A percentile compares a stretch with the other conserved stretches of the same genome.
Evolutionary conservation across 2,329 filamentous ascomycete species (phyloP).

Genomic region (Fusarium algeriense): DNA sequence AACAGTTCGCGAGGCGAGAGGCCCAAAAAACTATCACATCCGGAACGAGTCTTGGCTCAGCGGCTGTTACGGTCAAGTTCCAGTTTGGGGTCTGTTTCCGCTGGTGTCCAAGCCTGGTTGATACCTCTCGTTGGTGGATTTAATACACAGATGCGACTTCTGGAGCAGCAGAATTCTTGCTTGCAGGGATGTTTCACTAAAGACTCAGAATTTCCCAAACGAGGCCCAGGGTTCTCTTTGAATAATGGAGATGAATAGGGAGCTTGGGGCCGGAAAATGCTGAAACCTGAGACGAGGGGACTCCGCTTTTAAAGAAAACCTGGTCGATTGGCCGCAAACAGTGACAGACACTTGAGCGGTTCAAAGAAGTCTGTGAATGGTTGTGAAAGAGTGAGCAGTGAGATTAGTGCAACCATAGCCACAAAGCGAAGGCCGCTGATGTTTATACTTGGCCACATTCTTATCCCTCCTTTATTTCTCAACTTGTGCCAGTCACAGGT

Average conservation of each 20-base stretch:
- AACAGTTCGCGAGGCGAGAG: conserved; percentile 10
- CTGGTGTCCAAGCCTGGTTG: conserved; percentile 21
- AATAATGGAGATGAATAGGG: conserved; percentile 22
- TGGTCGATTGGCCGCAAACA: conserved; percentile 16
- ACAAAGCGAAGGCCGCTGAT: conserved; percentile 14
- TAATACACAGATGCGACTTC: conserved; percentile 28
- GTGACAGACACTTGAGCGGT: not conserved
- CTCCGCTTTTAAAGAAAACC: conserved; percentile 21
- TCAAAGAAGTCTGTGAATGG: conserved; percentile 8
- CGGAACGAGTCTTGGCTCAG: conserved; percentile 36
- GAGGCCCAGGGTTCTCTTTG: conserved; percentile 12
- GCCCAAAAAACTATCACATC: conserved; percentile 22
- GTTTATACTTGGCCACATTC: conserved; percentile 23
- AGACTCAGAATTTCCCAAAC: conserved; percentile 13
- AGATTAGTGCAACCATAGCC: conserved; percentile 20
- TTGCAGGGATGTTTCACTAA: conserved; percentile 31
- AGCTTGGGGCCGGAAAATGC: conserved; percentile 14
- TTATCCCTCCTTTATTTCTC: not conserved
- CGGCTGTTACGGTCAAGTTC: conserved; percentile 34
- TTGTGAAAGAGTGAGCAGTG: conserved; percentile 5
- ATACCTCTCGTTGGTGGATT: conserved; percentile 41
- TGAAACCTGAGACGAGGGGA: conserved; percentile 39
- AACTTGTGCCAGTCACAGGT: not conserved
- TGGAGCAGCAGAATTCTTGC: conserved; percentile 33
- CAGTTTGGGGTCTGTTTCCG: conserved; percentile 40